A percentile compares a stretch with the other conserved stretches of the same genome.
Conservation (phyloP, 768 basidiomycete genomes). For the Kwoniella botswanensis region DNA sequence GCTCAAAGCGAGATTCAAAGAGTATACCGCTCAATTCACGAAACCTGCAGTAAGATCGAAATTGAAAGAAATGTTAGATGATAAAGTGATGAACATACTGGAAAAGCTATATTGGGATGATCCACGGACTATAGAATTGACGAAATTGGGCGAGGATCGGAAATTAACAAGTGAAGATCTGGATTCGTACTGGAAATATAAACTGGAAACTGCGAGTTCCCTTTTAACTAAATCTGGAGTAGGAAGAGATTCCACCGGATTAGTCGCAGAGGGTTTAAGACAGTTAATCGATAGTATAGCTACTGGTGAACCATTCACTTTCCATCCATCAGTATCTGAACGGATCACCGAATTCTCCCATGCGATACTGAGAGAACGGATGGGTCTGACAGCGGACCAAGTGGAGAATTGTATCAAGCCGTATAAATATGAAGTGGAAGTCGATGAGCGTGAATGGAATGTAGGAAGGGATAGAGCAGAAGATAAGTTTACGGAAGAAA, state of each 20-base stretch:
- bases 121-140: constrained; percentile 77
- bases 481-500: constrained; percentile 81
- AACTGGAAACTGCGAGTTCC: constrained; percentile 90
- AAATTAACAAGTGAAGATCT: constrained; percentile 72
- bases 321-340: constrained; percentile 86
- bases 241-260: constrained; percentile 87
- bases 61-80: constrained; percentile 90
- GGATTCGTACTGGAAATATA: constrained; percentile 93
- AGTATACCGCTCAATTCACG: constrained; percentile 80
- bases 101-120: constrained; percentile 98
- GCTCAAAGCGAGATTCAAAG: constrained; percentile 84
- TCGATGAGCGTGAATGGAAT: constrained; percentile 92
- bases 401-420: constrained; percentile 99
- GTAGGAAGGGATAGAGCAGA: constrained; percentile 75
- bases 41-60: constrained; percentile 86
- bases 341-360: constrained; percentile 91
- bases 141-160: constrained; percentile 70
- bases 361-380: constrained; percentile 86
- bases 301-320: constrained; percentile 83
- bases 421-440: constrained; percentile 97
- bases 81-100: constrained; percentile 94
- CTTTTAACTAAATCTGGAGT: constrained; percentile 94
- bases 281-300: constrained; percentile 88
- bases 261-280: constrained; percentile 92
- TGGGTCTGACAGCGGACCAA: constrained; percentile 94